Evolutionary conservation across 2,329 filamentous ascomycete species (phyloP).

Genomic region (Saccharata proteae): DNA sequence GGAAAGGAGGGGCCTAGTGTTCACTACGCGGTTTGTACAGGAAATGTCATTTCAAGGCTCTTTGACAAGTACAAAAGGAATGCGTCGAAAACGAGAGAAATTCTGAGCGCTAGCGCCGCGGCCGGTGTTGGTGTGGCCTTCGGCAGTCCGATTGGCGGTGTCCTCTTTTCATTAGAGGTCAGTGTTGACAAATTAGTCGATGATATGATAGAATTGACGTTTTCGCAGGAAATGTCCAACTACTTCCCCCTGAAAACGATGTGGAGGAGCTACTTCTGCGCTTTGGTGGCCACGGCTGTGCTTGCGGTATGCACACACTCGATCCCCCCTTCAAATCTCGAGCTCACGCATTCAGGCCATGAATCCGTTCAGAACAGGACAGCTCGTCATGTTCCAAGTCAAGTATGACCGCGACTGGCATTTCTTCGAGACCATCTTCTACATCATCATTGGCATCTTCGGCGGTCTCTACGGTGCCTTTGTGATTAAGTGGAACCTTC

Average conservation of each 20-base stretch:
- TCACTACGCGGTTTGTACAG: conserved; percentile 96
- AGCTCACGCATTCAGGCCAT: conserved; percentile 46
- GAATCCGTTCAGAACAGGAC: conserved; percentile 95
- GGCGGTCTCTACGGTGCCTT: conserved; percentile 92
- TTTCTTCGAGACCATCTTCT: conserved; percentile 92
- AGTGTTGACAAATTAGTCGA: conserved; percentile 5
- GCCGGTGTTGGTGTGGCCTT: conserved; percentile 95
- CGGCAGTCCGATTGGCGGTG: conserved; percentile 91
- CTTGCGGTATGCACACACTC: conserved; percentile 45
- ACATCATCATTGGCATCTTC: conserved; percentile 81
- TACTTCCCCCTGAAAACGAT: conserved; percentile 95
- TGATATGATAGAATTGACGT: conserved; percentile 11
- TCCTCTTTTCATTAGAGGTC: conserved; percentile 82
- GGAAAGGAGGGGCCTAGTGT: conserved; percentile 97
- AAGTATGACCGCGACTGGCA: conserved; percentile 94
- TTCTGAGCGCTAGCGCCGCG: conserved; percentile 85
- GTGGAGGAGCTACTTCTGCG: conserved; percentile 97
- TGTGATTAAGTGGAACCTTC: conserved; percentile 95
- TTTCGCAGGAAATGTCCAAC: conserved; percentile 69
- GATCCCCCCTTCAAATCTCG: neutral
- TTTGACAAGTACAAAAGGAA: conserved; percentile 89
- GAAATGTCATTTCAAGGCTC: conserved; percentile 86
- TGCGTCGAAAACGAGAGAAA: conserved; percentile 88
- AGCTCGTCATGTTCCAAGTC: conserved; percentile 98
- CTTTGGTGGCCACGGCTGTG: conserved; percentile 84